Conservation (phyloP, 2,329 filamentous ascomycete species). For the Leptographium procerum region DNA sequence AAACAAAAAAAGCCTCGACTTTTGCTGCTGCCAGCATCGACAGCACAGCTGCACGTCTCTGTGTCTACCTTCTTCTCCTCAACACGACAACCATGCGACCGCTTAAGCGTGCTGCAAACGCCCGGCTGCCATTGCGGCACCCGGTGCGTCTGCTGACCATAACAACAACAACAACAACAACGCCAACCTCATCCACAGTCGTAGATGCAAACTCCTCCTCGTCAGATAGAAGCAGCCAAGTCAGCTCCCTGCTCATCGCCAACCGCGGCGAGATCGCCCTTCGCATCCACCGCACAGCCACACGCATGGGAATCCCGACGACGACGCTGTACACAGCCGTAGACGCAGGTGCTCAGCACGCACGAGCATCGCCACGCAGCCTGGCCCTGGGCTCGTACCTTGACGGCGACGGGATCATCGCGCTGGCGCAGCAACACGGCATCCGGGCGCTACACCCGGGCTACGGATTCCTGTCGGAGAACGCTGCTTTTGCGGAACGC, state of each 20-base stretch:
- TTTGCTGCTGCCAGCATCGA: neutral
- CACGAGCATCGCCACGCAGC: constrained; percentile 70
- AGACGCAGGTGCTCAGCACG: constrained; percentile 79
- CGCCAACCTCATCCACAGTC: constrained; percentile 7
- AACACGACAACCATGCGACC: constrained; percentile 35
- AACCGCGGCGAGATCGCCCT: constrained; percentile 96
- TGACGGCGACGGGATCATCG: constrained; percentile 85
- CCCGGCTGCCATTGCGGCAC: constrained; percentile 27
- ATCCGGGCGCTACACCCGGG: constrained; percentile 92
- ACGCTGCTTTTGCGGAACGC: constrained; percentile 76
- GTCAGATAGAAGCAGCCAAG: constrained; percentile 22
- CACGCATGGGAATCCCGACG: constrained; percentile 78
- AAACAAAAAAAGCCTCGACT: neutral
- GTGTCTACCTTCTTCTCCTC: neutral
- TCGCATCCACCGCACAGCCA: constrained; percentile 79
- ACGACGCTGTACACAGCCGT: constrained; percentile 94
- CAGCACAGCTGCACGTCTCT: neutral
- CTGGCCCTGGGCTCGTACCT: constrained; percentile 83
- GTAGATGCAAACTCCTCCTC: neutral
- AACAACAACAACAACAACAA: constrained; percentile 9
- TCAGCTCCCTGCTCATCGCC: constrained; percentile 81
- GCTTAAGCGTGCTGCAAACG: constrained; percentile 35
- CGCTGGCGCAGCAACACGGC: constrained; percentile 71
- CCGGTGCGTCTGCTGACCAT: constrained; percentile 7
- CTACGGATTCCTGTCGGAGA: constrained; percentile 93